Percentiles rank a stretch among this genome's conserved stretches.
Evolutionary conservation across 345 rosid species (phyloP).

Genomic region (Linum tenue): DNA sequence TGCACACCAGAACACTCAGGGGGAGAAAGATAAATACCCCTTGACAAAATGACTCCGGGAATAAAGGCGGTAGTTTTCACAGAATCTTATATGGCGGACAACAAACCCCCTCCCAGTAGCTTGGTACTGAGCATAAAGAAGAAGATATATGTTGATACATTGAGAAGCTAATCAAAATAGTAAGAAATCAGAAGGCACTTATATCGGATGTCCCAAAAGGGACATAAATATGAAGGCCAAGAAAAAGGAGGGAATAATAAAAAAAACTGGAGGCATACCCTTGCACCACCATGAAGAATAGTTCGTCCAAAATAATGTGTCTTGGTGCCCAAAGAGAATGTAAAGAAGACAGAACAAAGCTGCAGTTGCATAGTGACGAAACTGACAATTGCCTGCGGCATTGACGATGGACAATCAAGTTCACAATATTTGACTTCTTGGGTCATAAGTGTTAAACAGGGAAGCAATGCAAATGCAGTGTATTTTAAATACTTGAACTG

Average conservation of each 20-base stretch:
- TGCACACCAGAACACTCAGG: slow-evolving; percentile 11
- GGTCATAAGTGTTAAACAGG: no score
- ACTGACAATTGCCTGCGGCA: slow-evolving; percentile 76
- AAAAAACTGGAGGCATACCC: slow-evolving; percentile 38
- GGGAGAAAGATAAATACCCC: slow-evolving; percentile 42
- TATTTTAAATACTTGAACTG: no score
- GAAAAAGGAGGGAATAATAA: neutral
- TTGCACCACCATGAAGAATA: slow-evolving; percentile 96
- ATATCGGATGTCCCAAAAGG: neutral
- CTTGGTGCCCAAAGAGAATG: slow-evolving; percentile 90
- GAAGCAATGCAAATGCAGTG: no score
- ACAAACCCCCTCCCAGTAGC: slow-evolving; percentile 98
- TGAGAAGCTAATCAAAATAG: neutral
- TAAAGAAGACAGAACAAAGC: slow-evolving; percentile 93
- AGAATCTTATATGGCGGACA: slow-evolving; percentile 79
- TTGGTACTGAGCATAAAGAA: slow-evolving; percentile 55
- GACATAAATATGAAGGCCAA: slow-evolving; percentile 1
- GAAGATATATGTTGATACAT: slow-evolving; percentile 9
- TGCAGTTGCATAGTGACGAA: slow-evolving; percentile 93
- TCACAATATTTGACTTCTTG: neutral
- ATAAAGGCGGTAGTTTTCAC: slow-evolving; percentile 89
- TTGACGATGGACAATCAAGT: neutral
- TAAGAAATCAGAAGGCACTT: neutral
- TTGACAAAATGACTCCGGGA: slow-evolving; percentile 97
- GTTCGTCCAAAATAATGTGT: slow-evolving; percentile 97